Percentiles rank a stretch among this genome's conserved stretches.
These are phyloP conservation scores for Retiboletus flavoniger DNA, from an alignment of 1,284 basidiomycete genomes.

Conservation along the genomic window DNA sequence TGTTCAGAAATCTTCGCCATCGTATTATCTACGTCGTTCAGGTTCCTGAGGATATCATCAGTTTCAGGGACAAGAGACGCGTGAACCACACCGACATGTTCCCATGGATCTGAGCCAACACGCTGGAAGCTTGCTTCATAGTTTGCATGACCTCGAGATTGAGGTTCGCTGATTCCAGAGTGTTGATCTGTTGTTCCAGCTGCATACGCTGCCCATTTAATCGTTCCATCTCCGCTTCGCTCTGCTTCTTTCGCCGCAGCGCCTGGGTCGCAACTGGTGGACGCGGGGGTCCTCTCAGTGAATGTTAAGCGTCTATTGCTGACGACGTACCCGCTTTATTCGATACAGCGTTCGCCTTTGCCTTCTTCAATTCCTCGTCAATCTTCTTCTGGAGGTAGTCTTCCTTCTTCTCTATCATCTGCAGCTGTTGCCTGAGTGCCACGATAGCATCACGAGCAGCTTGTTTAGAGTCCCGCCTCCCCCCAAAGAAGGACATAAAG, in stretches of 20 bases:
- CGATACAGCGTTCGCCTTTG: constrained; percentile 87
- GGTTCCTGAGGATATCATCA: constrained; percentile 54
- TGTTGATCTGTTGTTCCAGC: constrained; percentile 96
- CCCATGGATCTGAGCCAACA: constrained; percentile 89
- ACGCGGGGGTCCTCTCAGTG: constrained; percentile 8
- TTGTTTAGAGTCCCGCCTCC: constrained; percentile 75
- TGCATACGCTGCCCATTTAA: constrained; percentile 88
- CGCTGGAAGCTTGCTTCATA: constrained; percentile 95
- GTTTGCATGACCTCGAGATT: constrained; percentile 98
- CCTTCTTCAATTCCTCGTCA: constrained; percentile 91
- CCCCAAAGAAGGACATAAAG: constrained; percentile 84
- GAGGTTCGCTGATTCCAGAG: constrained; percentile 96
- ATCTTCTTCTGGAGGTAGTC: constrained; percentile 97
- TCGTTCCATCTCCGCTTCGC: constrained; percentile 86
- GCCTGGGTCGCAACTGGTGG: constrained; percentile 69
- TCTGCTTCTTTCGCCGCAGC: constrained; percentile 92
- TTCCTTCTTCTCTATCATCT: constrained; percentile 99
- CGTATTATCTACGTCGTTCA: constrained; percentile 89
- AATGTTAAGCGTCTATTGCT: constrained; percentile 2
- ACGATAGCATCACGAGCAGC: constrained; percentile 86
- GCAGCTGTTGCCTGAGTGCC: constrained; percentile 79
- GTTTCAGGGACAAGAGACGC: background rate
- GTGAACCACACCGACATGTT: constrained; percentile 67
- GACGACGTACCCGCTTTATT: constrained; percentile 85
- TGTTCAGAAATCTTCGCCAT: constrained; percentile 93